Percentiles rank a stretch among this genome's conserved stretches.
Evolutionary conservation across 176 grass and related monocot genomes (phyloP).

Genomic region (Coix lacrymajobi): DNA sequence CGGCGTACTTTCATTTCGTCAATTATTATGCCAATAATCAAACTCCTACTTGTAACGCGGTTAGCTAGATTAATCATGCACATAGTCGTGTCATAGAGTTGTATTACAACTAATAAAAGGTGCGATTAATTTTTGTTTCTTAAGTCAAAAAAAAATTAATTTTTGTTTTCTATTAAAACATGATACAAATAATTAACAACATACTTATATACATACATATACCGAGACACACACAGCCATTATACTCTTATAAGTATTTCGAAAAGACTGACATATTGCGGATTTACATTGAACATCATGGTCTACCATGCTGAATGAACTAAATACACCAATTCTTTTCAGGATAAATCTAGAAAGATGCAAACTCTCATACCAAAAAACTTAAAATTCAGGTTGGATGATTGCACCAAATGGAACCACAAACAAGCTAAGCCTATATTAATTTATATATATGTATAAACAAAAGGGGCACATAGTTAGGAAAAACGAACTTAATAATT

Average conservation of each 20-base stretch:
- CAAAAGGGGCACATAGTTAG: not conserved
- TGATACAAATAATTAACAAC: no score
- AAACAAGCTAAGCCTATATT: not conserved
- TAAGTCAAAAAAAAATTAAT: no score
- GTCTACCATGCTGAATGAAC: not conserved
- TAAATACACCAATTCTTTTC: no score
- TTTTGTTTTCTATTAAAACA: not conserved
- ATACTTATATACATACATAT: not conserved
- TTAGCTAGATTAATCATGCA: not conserved
- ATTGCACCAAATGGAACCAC: not conserved
- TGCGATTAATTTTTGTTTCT: not conserved
- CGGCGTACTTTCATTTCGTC: not conserved
- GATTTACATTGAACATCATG: no score
- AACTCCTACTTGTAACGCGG: not conserved
- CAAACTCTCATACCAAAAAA: not conserved
- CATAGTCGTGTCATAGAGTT: no score
- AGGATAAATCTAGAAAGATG: not conserved
- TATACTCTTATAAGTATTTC: no score
- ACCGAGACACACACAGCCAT: not conserved
- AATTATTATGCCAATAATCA: not conserved
- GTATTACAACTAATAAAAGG: not conserved
- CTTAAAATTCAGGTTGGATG: not conserved
- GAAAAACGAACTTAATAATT: not conserved
- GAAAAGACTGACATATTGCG: no score
- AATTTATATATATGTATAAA: no score